Conservation (phyloP, 805 yeast species). For the Ogataea zsoltii region DNA sequence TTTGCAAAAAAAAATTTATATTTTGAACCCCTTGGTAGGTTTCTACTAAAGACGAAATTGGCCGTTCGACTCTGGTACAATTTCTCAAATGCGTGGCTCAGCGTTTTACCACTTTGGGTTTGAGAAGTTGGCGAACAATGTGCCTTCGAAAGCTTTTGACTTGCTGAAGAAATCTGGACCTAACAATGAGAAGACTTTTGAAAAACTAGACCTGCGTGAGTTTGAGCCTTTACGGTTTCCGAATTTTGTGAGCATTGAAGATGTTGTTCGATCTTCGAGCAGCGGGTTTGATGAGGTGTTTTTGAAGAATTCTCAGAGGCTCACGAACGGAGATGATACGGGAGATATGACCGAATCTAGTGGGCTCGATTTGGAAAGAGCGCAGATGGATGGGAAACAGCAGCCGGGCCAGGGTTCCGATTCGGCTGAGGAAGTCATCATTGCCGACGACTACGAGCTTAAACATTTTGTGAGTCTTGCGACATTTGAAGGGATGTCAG, state of each 20-base stretch:
- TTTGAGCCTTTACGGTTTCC: constrained; percentile 13
- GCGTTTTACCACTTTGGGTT: constrained; percentile 19
- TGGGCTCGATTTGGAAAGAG: neutral
- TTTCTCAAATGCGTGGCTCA: neutral
- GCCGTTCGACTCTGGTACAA: too few relatives aligned
- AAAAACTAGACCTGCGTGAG: neutral
- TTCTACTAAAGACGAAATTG: too few relatives aligned
- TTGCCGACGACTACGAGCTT: constrained; percentile 9
- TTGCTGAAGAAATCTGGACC: constrained; percentile 2
- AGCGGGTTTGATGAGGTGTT: constrained; percentile 13
- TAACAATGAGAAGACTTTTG: neutral
- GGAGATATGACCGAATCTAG: neutral
- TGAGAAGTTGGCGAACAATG: constrained; percentile 8
- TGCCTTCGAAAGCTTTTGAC: constrained; percentile 9
- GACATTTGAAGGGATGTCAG: constrained; percentile 7
- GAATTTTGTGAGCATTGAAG: constrained; percentile 15
- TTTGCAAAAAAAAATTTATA: too few relatives aligned
- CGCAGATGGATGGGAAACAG: too few relatives aligned
- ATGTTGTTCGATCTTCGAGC: constrained; percentile 13
- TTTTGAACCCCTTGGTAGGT: too few relatives aligned
- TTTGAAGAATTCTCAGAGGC: neutral
- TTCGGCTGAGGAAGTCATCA: neutral
- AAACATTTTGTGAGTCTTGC: constrained; percentile 11
- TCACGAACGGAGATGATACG: neutral
- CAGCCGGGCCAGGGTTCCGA: neutral